Evolutionary conservation across 306 rosid species (phyloP).

Genomic region (Pterocarpus macrocarpus): DNA sequence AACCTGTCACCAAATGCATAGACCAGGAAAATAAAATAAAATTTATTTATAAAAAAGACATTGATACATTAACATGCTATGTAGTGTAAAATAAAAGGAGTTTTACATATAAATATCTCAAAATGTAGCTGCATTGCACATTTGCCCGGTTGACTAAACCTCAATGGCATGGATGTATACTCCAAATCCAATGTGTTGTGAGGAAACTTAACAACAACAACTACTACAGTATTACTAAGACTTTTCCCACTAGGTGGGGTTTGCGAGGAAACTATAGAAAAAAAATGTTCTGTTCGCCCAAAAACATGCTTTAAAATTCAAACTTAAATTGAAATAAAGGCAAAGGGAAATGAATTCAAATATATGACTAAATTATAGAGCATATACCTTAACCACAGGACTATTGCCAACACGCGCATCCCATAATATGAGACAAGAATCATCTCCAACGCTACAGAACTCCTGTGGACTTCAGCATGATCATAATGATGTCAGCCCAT

Average conservation of each 20-base stretch:
- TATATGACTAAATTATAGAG: not conserved
- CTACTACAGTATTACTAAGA: not conserved
- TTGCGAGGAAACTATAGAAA: not conserved
- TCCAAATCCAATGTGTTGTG: constrained; percentile 2
- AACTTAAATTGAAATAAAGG: not conserved
- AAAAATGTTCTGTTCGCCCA: not conserved
- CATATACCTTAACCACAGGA: constrained; percentile 87
- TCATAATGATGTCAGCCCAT: constrained; percentile 51
- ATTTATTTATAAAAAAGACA: not conserved
- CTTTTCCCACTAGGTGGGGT: not conserved
- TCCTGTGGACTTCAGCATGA: constrained; percentile 89
- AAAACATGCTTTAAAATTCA: not conserved
- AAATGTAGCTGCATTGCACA: not conserved
- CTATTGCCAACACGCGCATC: constrained; percentile 92
- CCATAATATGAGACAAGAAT: constrained; percentile 97
- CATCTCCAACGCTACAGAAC: constrained; percentile 99
- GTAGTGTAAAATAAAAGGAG: not conserved
- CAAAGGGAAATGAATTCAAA: constrained; percentile 20
- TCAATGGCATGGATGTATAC: constrained; percentile 16
- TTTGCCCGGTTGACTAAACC: not conserved
- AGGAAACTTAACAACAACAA: not conserved
- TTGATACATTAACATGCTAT: not conserved
- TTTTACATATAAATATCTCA: constrained; percentile 24
- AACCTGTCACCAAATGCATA: constrained; percentile 64
- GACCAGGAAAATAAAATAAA: not conserved